Evolutionary conservation across 768 basidiomycete species (phyloP).

Genomic region (Auriscalpium vulgare): DNA sequence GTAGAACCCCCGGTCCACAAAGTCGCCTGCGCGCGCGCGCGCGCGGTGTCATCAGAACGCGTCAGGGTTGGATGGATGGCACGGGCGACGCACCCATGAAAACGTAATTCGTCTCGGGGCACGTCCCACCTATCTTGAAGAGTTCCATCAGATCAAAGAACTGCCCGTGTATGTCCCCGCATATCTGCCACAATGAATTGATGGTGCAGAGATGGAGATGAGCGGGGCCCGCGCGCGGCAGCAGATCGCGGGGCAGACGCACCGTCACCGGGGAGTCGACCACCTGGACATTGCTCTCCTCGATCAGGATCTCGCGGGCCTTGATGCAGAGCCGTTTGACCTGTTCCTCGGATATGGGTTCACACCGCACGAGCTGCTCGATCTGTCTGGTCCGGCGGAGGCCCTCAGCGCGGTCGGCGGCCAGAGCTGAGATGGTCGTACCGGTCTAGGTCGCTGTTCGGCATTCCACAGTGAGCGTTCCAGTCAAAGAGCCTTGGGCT

Average conservation of each 20-base stretch:
- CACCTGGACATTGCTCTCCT: constrained; percentile 95
- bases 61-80: neutral
- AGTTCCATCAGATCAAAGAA: constrained; percentile 96
- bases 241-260: constrained; percentile 23
- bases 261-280: constrained; percentile 96
- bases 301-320: constrained; percentile 92
- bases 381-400: constrained; percentile 61
- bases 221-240: constrained; percentile 21
- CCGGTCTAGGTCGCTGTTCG: too few relatives aligned
- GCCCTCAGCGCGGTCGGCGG: neutral
- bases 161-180: constrained; percentile 96
- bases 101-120: constrained; percentile 90
- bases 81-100: constrained; percentile 72
- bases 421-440: too few relatives aligned
- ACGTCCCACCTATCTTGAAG: constrained; percentile 87
- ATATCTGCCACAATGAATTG: constrained; percentile 43
- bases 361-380: constrained; percentile 86
- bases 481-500: neutral
- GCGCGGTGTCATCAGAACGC: constrained; percentile 8
- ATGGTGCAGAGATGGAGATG: neutral
- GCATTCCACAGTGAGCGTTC: neutral
- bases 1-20: constrained; percentile 97
- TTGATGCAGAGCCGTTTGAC: constrained; percentile 94
- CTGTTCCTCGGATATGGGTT: constrained; percentile 91
- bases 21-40: constrained; percentile 62